Percentiles rank a stretch among this genome's conserved stretches.
Conservation (phyloP, 441 rosid genomes). For the Euphorbia corollata region DNA sequence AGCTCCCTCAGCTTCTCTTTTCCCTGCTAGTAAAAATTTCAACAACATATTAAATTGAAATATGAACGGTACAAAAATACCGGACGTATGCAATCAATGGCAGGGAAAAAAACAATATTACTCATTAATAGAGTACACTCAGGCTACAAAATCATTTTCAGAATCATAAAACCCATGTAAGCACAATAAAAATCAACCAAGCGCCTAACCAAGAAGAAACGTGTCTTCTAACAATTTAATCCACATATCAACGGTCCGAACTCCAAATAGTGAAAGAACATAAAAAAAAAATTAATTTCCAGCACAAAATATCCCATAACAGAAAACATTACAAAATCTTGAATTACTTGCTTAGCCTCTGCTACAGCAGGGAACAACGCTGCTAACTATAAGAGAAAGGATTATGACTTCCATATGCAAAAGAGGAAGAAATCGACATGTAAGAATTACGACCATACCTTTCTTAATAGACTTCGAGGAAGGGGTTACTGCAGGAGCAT, state of each 20-base stretch:
- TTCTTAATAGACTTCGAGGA: slow-evolving; percentile 47
- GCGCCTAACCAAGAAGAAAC: too few relatives aligned
- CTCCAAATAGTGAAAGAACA: neutral
- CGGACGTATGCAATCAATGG: too few relatives aligned
- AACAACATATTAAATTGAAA: neutral
- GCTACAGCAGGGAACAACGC: neutral
- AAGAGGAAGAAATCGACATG: neutral
- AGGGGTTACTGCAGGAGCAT: slow-evolving; percentile 33
- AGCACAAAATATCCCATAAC: neutral
- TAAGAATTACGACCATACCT: slow-evolving; percentile 30
- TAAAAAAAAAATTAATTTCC: neutral
- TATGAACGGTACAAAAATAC: neutral
- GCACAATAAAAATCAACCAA: too few relatives aligned
- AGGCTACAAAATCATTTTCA: too few relatives aligned
- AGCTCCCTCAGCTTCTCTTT: slow-evolving; percentile 61
- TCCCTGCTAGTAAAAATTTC: slow-evolving; percentile 31
- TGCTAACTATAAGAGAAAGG: neutral
- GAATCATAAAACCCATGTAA: too few relatives aligned
- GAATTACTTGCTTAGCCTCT: neutral
- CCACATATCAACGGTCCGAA: too few relatives aligned
- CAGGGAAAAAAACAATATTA: too few relatives aligned
- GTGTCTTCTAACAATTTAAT: too few relatives aligned
- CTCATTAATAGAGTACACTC: too few relatives aligned
- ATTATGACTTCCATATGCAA: neutral
- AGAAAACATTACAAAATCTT: neutral